These are phyloP conservation scores for Elsinoe necatrix DNA, from an alignment of 2,329 filamentous ascomycete genomes.

Conservation along the genomic window DNA sequence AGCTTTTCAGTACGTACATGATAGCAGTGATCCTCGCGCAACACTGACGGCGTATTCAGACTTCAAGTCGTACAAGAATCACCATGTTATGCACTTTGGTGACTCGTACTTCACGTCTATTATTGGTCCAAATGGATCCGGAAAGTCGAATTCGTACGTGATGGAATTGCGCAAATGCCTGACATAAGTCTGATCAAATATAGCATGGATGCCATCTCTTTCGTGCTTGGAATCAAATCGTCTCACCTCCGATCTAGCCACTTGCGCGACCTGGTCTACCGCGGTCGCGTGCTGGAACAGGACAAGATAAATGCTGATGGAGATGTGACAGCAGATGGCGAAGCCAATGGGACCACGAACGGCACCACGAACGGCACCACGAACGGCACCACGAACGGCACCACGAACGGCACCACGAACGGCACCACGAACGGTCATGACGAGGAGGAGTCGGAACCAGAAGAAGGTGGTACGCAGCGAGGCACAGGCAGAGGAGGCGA, in stretches of 20 bases:
- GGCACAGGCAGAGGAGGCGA: slow-evolving; percentile 59
- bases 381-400: slow-evolving; percentile 42
- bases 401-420: slow-evolving; percentile 29
- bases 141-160: slow-evolving; percentile 90
- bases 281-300: slow-evolving; percentile 83
- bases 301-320: slow-evolving; percentile 89
- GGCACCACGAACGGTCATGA: slow-evolving; percentile 49
- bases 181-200: not conserved
- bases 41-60: slow-evolving; percentile 44
- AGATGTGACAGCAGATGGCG: slow-evolving; percentile 47
- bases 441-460: slow-evolving; percentile 35
- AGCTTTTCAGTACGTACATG: slow-evolving; percentile 70
- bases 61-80: slow-evolving; percentile 99
- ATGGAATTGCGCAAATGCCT: not conserved
- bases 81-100: slow-evolving; percentile 87
- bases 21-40: too few relatives aligned
- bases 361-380: slow-evolving; percentile 41
- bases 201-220: slow-evolving; percentile 98
- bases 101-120: slow-evolving; percentile 99
- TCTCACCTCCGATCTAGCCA: slow-evolving; percentile 94
- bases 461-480: slow-evolving; percentile 46
- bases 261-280: slow-evolving; percentile 90
- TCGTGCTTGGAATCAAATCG: slow-evolving; percentile 96
- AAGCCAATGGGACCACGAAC: too few relatives aligned
- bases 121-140: slow-evolving; percentile 98